Evolutionary conservation across 257 asterid genomes (phyloP), one percentile per base, ranked within the genome.

Genomic region (Phtheirospermum japonicum): DNA sequence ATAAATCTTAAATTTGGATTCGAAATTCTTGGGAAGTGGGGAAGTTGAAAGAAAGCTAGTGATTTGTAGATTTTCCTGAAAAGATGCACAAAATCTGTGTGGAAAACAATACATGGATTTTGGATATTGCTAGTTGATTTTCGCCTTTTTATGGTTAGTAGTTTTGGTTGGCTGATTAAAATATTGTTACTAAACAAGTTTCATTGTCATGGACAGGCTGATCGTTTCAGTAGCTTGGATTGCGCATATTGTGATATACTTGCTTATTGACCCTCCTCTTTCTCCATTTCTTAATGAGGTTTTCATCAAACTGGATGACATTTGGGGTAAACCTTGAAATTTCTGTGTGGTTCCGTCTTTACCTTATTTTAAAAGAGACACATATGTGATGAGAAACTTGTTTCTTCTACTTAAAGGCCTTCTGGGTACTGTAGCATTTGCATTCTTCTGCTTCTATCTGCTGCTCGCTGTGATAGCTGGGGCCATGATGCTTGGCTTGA

Each of bases 361-460:
- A 32, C 31, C 39, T 49, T 66, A 57, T 63, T 63, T 50, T 48
- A 46, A 55, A 63, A 48, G 43, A 64, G 62, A 58, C 76, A 46
- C 64, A 12, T 53, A 51, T 33, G 68, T 67, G 30, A 70, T 52
- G 43, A 59, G 45, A 59, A 63, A 16, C 20, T 57, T 30, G 17
- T 63, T 60, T 65, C 43, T 67, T 69, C 57, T 71, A 19, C 71
- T 73, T 75, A 60, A 76, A 93, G 99, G 97, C 76, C 97, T 93
- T 52, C 80, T 93, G 80, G 99, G 99, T 20, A 93, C 99, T 55
- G 95, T 67, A 12, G 95, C 99, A 71, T 93, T 93, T 76, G 99
- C 99, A 19, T 89, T 93, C 81, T 93, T 93, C 84, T 93, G 99
- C 85, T 87, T 93, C 87, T 93, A 93, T 71, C 95, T 93, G 67